Conservation (phyloP, 139 green algal species). For the Haematococcus sp. region DNA sequence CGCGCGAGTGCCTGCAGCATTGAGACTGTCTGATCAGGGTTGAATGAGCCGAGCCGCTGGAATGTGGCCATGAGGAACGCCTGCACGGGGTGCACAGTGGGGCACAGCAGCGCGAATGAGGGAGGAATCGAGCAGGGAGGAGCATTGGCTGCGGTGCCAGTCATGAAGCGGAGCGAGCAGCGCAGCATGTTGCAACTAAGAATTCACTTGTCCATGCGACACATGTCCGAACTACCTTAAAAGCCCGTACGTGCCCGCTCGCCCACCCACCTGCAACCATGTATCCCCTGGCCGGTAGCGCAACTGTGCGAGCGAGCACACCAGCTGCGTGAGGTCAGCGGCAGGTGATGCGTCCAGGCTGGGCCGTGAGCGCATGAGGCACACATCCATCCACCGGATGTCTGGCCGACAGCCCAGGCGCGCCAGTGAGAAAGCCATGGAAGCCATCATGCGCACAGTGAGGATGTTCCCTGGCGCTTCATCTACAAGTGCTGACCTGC, state of each 20-base stretch:
- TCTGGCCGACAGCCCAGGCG: conserved; percentile 27
- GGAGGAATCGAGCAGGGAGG: too few relatives aligned
- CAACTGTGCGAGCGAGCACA: conserved; percentile 9
- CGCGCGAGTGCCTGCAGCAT: conserved; percentile 12
- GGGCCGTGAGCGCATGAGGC: conserved; percentile 1
- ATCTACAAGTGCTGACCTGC: background rate
- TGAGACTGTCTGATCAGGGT: conserved; percentile 18
- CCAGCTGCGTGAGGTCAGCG: conserved; percentile 11
- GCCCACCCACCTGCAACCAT: conserved; percentile 30
- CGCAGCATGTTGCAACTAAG: too few relatives aligned
- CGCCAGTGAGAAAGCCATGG: conserved; percentile 13
- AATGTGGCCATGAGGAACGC: conserved; percentile 20
- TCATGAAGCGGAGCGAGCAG: too few relatives aligned
- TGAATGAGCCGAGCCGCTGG: conserved; percentile 20
- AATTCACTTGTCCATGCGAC: too few relatives aligned
- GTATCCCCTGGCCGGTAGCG: conserved; percentile 23
- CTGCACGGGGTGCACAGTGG: too few relatives aligned
- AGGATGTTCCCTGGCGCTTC: background rate
- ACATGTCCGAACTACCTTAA: too few relatives aligned
- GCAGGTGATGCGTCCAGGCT: background rate
- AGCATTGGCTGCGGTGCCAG: too few relatives aligned
- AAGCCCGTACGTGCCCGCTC: too few relatives aligned
- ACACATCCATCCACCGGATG: conserved; percentile 23
- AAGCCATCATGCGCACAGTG: conserved; percentile 6
- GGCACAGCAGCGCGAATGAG: too few relatives aligned